These are phyloP conservation scores for Diaporthe amygdali DNA, from an alignment of 2,329 filamentous ascomycete genomes.

Conservation along the genomic window DNA sequence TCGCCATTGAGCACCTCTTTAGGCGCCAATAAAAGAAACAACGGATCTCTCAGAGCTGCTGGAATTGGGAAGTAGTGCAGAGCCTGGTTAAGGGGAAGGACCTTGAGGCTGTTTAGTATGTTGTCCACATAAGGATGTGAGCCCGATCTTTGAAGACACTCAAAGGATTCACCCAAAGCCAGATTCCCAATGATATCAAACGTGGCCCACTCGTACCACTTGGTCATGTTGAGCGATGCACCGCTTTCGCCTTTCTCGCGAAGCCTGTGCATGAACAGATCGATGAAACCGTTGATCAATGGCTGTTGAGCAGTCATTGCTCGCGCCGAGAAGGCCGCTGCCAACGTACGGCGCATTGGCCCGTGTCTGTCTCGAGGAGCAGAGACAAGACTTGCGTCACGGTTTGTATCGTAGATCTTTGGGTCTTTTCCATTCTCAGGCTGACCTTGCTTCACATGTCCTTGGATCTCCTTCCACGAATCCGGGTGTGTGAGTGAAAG, in stretches of 20 bases:
- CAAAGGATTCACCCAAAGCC: slow-evolving; percentile 23
- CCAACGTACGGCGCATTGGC: slow-evolving; percentile 9
- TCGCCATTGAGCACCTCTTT: background rate
- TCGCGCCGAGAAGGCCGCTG: slow-evolving; percentile 17
- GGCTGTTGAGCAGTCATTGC: slow-evolving; percentile 20
- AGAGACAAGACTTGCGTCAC: background rate
- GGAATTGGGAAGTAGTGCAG: background rate
- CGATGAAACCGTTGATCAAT: slow-evolving; percentile 10
- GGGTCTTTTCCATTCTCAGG: slow-evolving; percentile 16
- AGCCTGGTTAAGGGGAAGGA: background rate
- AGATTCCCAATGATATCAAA: slow-evolving; percentile 30
- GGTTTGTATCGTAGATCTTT: background rate
- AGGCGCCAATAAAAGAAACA: background rate
- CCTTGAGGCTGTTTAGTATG: background rate
- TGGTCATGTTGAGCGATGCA: slow-evolving; percentile 28
- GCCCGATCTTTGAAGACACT: background rate
- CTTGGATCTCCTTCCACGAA: slow-evolving; percentile 18
- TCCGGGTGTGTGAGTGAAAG: background rate
- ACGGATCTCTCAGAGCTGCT: background rate
- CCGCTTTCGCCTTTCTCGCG: slow-evolving; percentile 30
- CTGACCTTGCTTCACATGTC: slow-evolving; percentile 11
- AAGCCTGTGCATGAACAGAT: slow-evolving; percentile 30
- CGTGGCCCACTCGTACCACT: slow-evolving; percentile 38
- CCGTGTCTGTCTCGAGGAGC: slow-evolving; percentile 1
- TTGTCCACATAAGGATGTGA: slow-evolving; percentile 19